Base-by-base conservation (phyloP, 192 early-diverging fungal species). In the Backusella australiensis region DNA sequence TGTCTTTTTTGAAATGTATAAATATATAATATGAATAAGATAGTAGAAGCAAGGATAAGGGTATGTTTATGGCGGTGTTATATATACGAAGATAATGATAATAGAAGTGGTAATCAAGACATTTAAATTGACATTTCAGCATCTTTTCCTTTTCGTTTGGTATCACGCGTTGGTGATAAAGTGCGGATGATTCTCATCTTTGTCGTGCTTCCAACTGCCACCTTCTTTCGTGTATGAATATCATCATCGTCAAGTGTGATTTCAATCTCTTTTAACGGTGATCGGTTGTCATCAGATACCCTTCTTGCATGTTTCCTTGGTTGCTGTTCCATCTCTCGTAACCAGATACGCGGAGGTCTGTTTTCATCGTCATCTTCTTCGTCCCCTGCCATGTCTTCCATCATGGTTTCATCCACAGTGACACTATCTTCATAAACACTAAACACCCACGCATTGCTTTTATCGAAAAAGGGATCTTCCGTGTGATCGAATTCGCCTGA, bases 211-310 rank as follows among this genome's bases (percentile, higher is more conserved):
- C 56, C 56, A 29, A 63, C 56, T 3, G 56, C 56, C 23, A 26
- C 56, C n/a, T 63, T 63, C 56, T 63, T 63, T 63, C 56, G 21
- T 63, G 56, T 63, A 29, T 63, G 56, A 26, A 63, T 63, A 26
- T 63, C 56, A 63, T 29, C 11, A 4, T 63, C 26, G 29, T 29
- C 23, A 26, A 29, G 9, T 14, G 29, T 26, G 0, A 63, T 4
- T 5, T 63, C 56, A 29, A 63, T 63, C 23, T 63, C 56, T 63
- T 63, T 23, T 12, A 63, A 29, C 8, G 56, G 56, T 14, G 56
- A 63, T 63, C 56, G 23, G 9, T 23, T 63, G 11, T 26, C 23
- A 63, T 63, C 23, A 29, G 56, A 56, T 2, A 21, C 53, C n/a
- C 21, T 6, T 56, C 53, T 56, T 56, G 53, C 2, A 63, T 63